Conservation (phyloP, 345 rosid species). For the Citrus trifoliata region DNA sequence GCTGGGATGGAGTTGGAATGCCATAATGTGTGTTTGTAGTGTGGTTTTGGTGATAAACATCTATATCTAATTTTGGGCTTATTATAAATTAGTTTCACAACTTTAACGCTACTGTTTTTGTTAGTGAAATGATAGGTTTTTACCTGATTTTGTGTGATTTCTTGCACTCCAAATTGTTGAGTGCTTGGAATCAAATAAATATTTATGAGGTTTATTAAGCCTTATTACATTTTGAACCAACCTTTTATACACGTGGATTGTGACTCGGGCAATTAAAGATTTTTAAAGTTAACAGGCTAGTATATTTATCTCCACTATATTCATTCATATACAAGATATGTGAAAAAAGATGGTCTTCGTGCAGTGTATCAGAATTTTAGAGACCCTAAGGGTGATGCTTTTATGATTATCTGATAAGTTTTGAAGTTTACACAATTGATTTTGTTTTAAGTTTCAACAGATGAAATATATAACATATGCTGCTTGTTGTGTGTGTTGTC, state of each 20-base stretch:
- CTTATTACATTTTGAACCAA: background rate
- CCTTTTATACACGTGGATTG: too few relatives aligned
- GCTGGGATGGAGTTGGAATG: conserved; percentile 9
- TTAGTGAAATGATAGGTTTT: background rate
- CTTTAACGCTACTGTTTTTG: background rate
- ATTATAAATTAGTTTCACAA: background rate
- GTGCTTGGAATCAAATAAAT: background rate
- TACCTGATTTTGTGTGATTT: too few relatives aligned
- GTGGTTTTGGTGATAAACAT: background rate
- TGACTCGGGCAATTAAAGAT: background rate
- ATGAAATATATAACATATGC: too few relatives aligned
- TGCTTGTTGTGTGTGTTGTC: background rate
- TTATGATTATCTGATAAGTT: background rate
- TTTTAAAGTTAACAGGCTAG: background rate
- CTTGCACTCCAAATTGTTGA: background rate
- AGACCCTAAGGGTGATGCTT: background rate
- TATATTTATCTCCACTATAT: background rate
- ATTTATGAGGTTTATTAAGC: background rate
- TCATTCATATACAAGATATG: background rate
- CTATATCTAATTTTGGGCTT: background rate
- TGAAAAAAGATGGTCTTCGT: background rate
- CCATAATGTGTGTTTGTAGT: background rate
- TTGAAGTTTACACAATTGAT: background rate
- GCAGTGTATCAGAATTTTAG: background rate
- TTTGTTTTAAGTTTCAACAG: background rate